These are phyloP conservation scores for Tulasnella calospora DNA, from an alignment of 768 basidiomycete species.

Conservation along the genomic window DNA sequence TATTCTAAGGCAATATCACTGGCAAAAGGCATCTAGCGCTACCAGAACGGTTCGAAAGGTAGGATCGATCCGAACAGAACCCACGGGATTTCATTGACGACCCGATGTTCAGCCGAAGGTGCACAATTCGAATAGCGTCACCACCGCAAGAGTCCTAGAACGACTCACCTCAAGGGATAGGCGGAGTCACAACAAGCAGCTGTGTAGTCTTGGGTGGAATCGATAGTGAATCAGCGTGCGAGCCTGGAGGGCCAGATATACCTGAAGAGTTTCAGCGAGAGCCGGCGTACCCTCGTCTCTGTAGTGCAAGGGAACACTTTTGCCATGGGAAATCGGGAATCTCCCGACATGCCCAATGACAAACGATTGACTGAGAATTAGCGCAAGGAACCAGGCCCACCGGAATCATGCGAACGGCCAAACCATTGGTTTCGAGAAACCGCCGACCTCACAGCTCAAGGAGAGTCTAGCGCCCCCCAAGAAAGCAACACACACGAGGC, in stretches of 20 bases:
- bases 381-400: too few relatives aligned
- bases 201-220: background rate
- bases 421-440: too few relatives aligned
- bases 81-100: background rate
- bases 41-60: background rate
- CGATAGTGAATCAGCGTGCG: slow-evolving; percentile 9
- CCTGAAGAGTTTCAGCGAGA: background rate
- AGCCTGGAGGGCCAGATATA: background rate
- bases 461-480: too few relatives aligned
- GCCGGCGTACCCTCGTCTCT: background rate
- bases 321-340: background rate
- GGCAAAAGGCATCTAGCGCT: background rate
- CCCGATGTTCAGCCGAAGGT: background rate
- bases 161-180: background rate
- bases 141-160: background rate
- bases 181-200: background rate
- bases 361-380: too few relatives aligned
- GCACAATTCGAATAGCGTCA: background rate
- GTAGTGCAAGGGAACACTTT: background rate
- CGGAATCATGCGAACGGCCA: too few relatives aligned
- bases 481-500: too few relatives aligned
- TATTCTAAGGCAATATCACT: background rate
- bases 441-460: too few relatives aligned
- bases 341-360: background rate
- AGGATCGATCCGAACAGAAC: background rate